phyloP scores from a whole-genome alignment of 768 basidiomycete genomes.

The Amanita exitialis region DNA sequence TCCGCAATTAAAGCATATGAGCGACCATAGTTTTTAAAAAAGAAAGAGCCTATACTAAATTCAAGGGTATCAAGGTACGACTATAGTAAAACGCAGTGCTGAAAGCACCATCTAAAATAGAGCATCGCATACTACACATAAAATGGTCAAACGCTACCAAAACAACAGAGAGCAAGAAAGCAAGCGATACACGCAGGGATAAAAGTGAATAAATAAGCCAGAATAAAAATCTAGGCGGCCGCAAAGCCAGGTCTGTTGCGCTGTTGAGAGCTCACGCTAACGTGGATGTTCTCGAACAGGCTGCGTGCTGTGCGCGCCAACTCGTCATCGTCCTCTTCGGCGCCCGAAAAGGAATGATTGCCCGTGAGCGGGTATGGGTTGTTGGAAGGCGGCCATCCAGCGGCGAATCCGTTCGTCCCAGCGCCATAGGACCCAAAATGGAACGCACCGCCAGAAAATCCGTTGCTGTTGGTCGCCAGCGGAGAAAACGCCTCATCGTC shows the following conservation, averaged over 20 bases:
- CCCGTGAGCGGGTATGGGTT: not conserved
- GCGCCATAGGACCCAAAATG: not conserved
- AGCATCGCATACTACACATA: not conserved
- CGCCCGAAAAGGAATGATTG: not conserved
- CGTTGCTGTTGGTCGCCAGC: not conserved
- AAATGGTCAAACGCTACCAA: not conserved
- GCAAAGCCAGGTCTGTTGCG: constrained; percentile 4
- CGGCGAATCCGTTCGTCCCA: not conserved
- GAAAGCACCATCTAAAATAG: not conserved
- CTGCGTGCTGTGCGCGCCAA: not conserved
- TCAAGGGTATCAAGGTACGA: not conserved
- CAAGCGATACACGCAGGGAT: not conserved
- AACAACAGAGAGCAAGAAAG: constrained; percentile 6
- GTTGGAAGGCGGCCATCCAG: not conserved
- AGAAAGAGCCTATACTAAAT: not conserved
- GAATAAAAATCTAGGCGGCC: constrained; percentile 5
- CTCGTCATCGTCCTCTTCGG: constrained; percentile 1
- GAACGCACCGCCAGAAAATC: not conserved
- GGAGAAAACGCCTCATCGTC: constrained; percentile 5
- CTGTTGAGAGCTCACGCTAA: constrained; percentile 4
- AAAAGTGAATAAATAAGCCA: constrained; percentile 3
- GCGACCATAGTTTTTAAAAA: not conserved
- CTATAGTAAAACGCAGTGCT: not conserved
- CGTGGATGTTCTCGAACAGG: constrained; percentile 3
- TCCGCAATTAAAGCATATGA: constrained; percentile 1